Evolutionary conservation across 345 rosid genomes (phyloP), one percentile per base, ranked within the genome.

Genomic region (Aquilaria yunnanensis): DNA sequence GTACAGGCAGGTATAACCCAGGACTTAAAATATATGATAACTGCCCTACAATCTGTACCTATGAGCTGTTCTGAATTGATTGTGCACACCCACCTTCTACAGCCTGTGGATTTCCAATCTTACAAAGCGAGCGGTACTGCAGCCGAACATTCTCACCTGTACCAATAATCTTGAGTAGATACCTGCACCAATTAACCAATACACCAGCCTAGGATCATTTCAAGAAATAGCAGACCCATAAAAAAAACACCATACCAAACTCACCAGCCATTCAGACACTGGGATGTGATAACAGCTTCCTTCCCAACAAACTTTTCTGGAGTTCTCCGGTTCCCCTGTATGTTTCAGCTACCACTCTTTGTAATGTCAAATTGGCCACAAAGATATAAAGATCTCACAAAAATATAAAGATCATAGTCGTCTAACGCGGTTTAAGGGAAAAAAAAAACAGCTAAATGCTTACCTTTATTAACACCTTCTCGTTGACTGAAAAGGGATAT

Each of bases 181-280:
- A 93, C 98, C 98, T 93, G 77, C 71, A 54, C 48, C 23, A 66
- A 46, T 37, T 37, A 37, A 2, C 8, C 43, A 37, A 1, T 9
- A 37, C 43, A 37, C 43, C 43, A 37, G 7, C 43, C 5, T 37
- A 37, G 5, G 43, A 37, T 37, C 23, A 23, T 23, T 23, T 23
- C 23, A 23, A 23, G 23, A 23, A 14, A 29, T 41, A 4, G 5
- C 14, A 54, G 43, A 45, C 43, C 23, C 45, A n/a, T 31, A 48
- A 33, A 14, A 34, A 37, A 49, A 23, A 23, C 23, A 23, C 23
- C 23, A 23, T 23, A 58, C 29, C 34, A 33, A 37, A 79, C 88
- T 69, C 70, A 94, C 99, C 99, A 94, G 78, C 99, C 99, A 81
- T 94, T 94, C 64, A 90, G 95, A 81, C 97, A 90, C 56, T 94